phyloP scores from a whole-genome alignment of 257 asterid genomes.

The Petunia secreta region DNA sequence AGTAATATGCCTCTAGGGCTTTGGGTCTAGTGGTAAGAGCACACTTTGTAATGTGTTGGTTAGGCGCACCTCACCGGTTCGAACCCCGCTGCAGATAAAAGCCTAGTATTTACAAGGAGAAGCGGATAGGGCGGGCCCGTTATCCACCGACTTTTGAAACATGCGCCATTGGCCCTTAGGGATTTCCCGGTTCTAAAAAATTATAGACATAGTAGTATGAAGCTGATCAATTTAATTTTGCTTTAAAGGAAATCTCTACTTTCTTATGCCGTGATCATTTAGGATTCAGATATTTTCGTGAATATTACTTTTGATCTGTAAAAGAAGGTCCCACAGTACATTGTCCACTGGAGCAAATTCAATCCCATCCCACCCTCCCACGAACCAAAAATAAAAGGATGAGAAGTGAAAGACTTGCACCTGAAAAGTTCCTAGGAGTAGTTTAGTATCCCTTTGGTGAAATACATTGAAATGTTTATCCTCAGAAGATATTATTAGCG shows the following conservation, averaged over 20 bases:
- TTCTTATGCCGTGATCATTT: not conserved
- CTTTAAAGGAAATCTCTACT: not conserved
- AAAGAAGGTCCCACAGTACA: not conserved
- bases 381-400: not conserved
- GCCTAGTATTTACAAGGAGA: no score
- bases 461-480: constrained; percentile 10
- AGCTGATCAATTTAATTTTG: no score
- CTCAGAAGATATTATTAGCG: not conserved
- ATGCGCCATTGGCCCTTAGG: no score
- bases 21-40: no score
- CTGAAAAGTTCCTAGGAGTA: not conserved
- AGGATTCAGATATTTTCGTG: not conserved
- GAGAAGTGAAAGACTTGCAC: not conserved
- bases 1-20: not conserved
- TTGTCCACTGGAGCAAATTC: constrained; percentile 8
- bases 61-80: no score
- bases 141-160: no score
- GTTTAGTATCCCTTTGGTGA: not conserved
- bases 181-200: no score
- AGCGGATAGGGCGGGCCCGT: no score
- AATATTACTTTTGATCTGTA: not conserved
- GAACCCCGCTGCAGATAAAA: no score
- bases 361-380: not conserved
- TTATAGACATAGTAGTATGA: no score
- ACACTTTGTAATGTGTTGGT: no score